phyloP scores from a whole-genome alignment of 2,329 filamentous ascomycete species.

The Talaromyces albobiverticillius region DNA sequence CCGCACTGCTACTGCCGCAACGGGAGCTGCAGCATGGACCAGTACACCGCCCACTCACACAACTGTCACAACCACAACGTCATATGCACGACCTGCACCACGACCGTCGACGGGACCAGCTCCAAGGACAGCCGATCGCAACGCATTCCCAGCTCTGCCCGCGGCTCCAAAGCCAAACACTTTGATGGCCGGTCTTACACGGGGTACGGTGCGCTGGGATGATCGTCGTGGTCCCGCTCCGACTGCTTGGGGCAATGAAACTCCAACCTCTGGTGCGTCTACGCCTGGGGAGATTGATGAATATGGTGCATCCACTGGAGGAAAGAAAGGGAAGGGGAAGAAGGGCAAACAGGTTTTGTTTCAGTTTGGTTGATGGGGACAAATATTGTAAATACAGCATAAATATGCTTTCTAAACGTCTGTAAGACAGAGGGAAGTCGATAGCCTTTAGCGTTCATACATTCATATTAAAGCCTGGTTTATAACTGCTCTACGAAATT shows the following conservation, averaged over 20 bases:
- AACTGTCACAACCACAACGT: constrained; percentile 27
- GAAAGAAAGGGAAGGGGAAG: constrained; percentile 35
- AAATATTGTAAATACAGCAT: neutral
- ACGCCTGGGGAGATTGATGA: constrained; percentile 9
- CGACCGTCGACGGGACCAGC: constrained; percentile 17
- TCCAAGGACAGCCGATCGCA: constrained; percentile 34
- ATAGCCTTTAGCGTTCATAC: neutral
- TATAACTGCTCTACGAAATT: no score
- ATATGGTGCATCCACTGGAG: constrained; percentile 14
- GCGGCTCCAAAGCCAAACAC: constrained; percentile 67
- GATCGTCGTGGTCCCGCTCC: constrained; percentile 32
- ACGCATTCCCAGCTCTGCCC: constrained; percentile 81
- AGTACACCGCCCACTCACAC: constrained; percentile 21
- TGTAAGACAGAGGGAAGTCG: neutral
- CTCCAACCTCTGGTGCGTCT: constrained; percentile 12
- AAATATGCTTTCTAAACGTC: neutral
- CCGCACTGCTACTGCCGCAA: constrained; percentile 13
- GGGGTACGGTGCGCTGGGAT: constrained; percentile 46
- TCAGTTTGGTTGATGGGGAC: constrained; percentile 32
- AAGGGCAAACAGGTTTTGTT: constrained; percentile 38
- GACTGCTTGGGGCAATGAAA: constrained; percentile 37
- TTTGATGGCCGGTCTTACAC: constrained; percentile 49
- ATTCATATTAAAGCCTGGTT: neutral
- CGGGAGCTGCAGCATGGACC: constrained; percentile 24
- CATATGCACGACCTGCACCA: constrained; percentile 22